phyloP scores from a whole-genome alignment of 2,329 filamentous ascomycete genomes.

The Gremmenia infestans region DNA sequence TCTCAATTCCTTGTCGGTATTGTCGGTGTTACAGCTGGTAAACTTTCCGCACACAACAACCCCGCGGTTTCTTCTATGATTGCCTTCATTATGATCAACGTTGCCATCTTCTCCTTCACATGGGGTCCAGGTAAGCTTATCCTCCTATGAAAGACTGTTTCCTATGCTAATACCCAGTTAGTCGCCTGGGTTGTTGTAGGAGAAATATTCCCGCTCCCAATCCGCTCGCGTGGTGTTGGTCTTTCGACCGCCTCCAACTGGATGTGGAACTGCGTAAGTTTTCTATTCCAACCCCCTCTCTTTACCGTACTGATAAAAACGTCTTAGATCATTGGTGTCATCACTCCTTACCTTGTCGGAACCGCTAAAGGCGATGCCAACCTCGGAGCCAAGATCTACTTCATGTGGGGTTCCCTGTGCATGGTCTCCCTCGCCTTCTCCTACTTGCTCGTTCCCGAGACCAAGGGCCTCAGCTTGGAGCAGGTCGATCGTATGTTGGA shows the following conservation, averaged over 20 bases:
- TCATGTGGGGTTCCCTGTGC: constrained; percentile 67
- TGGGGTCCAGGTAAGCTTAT: constrained; percentile 59
- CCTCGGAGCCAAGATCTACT: constrained; percentile 69
- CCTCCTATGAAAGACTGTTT: too few relatives aligned
- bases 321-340: too few relatives aligned
- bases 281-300: too few relatives aligned
- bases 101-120: constrained; percentile 86
- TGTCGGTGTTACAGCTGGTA: constrained; percentile 58
- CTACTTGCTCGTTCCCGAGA: constrained; percentile 76
- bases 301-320: too few relatives aligned
- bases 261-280: constrained; percentile 69
- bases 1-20: constrained; percentile 86
- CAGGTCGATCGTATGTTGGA: constrained; percentile 73
- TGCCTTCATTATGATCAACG: constrained; percentile 85
- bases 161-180: not conserved
- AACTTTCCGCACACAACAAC: constrained; percentile 49
- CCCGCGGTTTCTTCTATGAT: constrained; percentile 63
- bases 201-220: constrained; percentile 85
- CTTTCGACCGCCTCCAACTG: constrained; percentile 87
- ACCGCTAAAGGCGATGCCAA: constrained; percentile 44
- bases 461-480: constrained; percentile 78
- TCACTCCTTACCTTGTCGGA: too few relatives aligned
- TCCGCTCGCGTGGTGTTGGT: constrained; percentile 81
- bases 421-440: constrained; percentile 68
- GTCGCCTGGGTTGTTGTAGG: constrained; percentile 74